A percentile compares a stretch with the other conserved stretches of the same genome.
Evolutionary conservation across 2,329 filamentous ascomycete genomes (phyloP).

Genomic region (Exophiala mesophila): DNA sequence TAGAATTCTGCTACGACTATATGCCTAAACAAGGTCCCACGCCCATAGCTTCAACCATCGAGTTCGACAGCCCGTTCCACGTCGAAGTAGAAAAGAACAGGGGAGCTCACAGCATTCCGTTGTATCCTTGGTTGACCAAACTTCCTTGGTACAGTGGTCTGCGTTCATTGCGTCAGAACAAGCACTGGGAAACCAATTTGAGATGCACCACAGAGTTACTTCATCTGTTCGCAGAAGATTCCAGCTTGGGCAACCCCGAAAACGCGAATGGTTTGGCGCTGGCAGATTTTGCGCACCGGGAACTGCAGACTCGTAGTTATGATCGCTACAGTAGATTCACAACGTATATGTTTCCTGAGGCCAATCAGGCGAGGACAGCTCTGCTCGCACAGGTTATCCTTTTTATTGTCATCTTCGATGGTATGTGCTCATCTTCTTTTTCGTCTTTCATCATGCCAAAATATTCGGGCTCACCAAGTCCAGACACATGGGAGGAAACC

Average conservation of each 20-base stretch:
- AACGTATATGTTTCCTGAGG: background rate
- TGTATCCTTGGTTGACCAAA: background rate
- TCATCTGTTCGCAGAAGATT: background rate
- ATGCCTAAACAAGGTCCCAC: background rate
- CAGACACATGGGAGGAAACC: background rate
- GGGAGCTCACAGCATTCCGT: background rate
- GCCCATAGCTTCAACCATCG: background rate
- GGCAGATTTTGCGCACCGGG: background rate
- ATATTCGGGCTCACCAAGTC: too few species aligned
- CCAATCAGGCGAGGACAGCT: background rate
- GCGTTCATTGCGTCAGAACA: background rate
- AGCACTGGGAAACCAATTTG: background rate
- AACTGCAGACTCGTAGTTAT: background rate
- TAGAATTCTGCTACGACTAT: background rate
- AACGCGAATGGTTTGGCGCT: background rate
- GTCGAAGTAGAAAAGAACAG: background rate
- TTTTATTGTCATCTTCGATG: background rate
- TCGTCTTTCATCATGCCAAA: too few species aligned
- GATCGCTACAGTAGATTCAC: constrained; percentile 1
- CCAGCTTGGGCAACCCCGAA: background rate
- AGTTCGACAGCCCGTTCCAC: background rate
- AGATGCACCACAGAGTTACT: background rate
- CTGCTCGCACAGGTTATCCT: background rate
- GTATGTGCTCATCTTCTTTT: too few species aligned
- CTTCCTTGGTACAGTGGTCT: background rate